Percentiles rank a stretch among this genome's conserved stretches.
Evolutionary conservation across 2,329 filamentous ascomycete species (phyloP).

Genomic region (Penicillium sp.): DNA sequence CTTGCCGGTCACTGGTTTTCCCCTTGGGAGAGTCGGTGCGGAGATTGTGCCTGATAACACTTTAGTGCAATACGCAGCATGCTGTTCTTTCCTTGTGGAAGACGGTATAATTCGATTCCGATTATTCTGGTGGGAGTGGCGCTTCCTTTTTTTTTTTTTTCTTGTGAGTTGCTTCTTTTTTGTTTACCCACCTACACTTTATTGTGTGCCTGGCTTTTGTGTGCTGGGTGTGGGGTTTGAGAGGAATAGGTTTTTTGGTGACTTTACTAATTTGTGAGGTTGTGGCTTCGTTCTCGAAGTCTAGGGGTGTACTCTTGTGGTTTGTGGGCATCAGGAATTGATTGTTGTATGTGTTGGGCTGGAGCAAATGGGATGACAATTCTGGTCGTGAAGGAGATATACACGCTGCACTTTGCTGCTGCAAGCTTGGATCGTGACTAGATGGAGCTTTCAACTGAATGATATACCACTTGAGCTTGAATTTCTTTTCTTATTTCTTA

Average conservation of each 20-base stretch:
- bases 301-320: not conserved
- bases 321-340: not conserved
- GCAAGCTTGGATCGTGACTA: not conserved
- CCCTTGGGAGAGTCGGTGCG: conserved; percentile 92
- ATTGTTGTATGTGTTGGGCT: not conserved
- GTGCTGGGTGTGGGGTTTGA: conserved; percentile 14
- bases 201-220: conserved; percentile 2
- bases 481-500: not conserved
- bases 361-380: not conserved
- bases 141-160: conserved; percentile 58
- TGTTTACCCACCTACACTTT: not conserved
- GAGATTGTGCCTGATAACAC: conserved; percentile 86
- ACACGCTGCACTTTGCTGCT: not conserved
- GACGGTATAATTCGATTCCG: conserved; percentile 81
- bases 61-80: conserved; percentile 97
- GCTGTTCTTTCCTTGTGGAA: conserved; percentile 42
- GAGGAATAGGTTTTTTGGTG: conserved; percentile 24
- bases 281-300: conserved; percentile 7
- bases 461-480: not conserved
- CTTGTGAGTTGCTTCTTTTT: conserved; percentile 46
- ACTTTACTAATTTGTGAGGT: conserved; percentile 40
- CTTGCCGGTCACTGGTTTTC: conserved; percentile 30
- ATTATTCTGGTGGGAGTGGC: conserved; percentile 84
- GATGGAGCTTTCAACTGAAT: not conserved
- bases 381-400: not conserved